Evolutionary conservation across 2,329 filamentous ascomycete species (phyloP), one percentile per base, ranked within the genome.

Genomic region (Pseudogymnoascus verrucosus): DNA sequence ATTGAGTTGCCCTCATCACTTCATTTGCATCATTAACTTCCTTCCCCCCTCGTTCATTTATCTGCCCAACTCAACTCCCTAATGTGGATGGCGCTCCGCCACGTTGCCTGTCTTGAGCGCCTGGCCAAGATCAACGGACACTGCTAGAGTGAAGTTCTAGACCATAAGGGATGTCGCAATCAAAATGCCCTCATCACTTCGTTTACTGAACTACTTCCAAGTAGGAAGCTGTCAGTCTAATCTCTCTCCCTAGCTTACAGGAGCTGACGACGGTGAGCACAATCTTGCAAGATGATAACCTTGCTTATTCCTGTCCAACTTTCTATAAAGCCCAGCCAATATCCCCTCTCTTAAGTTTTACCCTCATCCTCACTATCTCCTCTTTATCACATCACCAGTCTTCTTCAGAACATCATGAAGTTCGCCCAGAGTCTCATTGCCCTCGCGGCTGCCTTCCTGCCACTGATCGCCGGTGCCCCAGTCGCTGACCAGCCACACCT

Each of bases 391-490:
- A 60, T n/a, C 16, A 21, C 31, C 57, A 39, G 14, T 60, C 31
- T 31, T 28, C 47, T 16, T 10, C 47, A 31, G 8, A 31, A n/a
- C 23, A 60, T 60, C 57, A 60, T 60, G 57, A 60, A 37, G 31
- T 60, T 60, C 3, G 23, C 19, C 57, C 16, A 60, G 57, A 60
- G 31, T 60, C 31, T 60, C 37, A 8, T 60, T 5, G 69, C 70
- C 61, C 67, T 72, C 47, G 70, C 71, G 62, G 71, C 70, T 61
- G 31, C 67, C 12, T 62, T 71, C 61, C 61, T 65, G 19, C 70
- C 71, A 16, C 61, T 67, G 19, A 65, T 70, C 37, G 67, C 71
- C 40, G 70, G 63, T 39, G 70, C 71, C 6, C 71, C 71, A 62
- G 60, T 69, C 23, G 16, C 23, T 3, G 44, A 51, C 44, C 23